Percentiles rank a stretch among this genome's conserved stretches.
Evolutionary conservation across 345 rosid species (phyloP).

Genomic region (Luvunga scandens): DNA sequence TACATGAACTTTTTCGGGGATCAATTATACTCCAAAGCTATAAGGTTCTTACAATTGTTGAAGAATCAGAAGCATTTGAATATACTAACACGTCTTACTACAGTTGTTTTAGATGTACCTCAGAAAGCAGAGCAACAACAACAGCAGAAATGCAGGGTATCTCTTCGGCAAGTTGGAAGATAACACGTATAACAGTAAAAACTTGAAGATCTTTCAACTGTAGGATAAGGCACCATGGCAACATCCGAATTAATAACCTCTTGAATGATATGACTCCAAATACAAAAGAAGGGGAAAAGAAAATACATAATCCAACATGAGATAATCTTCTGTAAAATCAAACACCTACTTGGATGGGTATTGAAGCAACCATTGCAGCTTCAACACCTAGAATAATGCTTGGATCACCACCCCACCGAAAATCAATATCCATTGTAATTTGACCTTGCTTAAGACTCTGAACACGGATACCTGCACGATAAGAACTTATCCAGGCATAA

Average conservation of each 20-base stretch:
- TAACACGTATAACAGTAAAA: constrained; percentile 87
- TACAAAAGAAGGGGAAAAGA: not conserved
- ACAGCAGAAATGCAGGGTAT: constrained; percentile 99
- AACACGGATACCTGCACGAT: constrained; percentile 82
- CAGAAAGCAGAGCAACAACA: constrained; percentile 93
- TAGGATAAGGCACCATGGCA: constrained; percentile 24
- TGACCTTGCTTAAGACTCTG: constrained; percentile 98
- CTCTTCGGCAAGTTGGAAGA: constrained; percentile 97
- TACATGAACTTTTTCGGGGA: not conserved
- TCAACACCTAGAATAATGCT: constrained; percentile 88
- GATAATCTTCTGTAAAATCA: not conserved
- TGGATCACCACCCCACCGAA: constrained; percentile 99
- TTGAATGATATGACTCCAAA: not conserved
- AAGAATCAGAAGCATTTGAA: not conserved
- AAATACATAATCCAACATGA: not conserved
- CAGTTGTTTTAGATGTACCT: constrained; percentile 41
- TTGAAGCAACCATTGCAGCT: constrained; percentile 94
- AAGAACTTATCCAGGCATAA: constrained; percentile 16
- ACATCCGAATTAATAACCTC: constrained; percentile 7
- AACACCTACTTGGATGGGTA: constrained; percentile 87
- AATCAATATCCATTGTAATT: constrained; percentile 91
- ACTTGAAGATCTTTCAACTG: constrained; percentile 99
- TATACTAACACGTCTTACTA: not conserved
- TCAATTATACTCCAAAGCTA: not conserved
- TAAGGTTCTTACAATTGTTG: not conserved